These are phyloP conservation scores for Thermoascus crustaceus DNA, from an alignment of 2,329 filamentous ascomycete genomes.

Conservation along the genomic window DNA sequence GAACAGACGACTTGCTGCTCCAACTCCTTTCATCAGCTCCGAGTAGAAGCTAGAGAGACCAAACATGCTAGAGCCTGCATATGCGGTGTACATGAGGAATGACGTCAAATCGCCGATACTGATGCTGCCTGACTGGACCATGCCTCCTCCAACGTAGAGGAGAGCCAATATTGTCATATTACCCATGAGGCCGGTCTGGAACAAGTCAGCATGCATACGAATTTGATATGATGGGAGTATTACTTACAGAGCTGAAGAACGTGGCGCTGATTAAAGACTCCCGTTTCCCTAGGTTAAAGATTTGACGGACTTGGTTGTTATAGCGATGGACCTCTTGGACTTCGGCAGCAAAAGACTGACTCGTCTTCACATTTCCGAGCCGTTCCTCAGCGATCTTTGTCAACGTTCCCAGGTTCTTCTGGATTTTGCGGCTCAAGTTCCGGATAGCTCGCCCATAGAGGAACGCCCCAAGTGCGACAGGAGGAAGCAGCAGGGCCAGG, in stretches of 20 bases:
- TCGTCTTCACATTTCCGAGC: constrained; percentile 93
- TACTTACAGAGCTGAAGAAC: constrained; percentile 63
- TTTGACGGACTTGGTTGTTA: constrained; percentile 83
- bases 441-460: constrained; percentile 85
- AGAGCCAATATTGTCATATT: constrained; percentile 94
- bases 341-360: constrained; percentile 92
- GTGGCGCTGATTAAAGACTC: constrained; percentile 84
- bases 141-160: constrained; percentile 79
- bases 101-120: constrained; percentile 87
- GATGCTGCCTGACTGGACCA: constrained; percentile 80
- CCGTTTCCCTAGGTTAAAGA: constrained; percentile 77
- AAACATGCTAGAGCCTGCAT: constrained; percentile 76
- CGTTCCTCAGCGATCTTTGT: constrained; percentile 98
- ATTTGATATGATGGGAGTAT: not conserved
- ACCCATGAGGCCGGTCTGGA: constrained; percentile 77
- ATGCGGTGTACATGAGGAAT: constrained; percentile 98
- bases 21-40: constrained; percentile 97
- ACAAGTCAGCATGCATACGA: constrained; percentile 1
- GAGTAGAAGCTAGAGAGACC: constrained; percentile 95
- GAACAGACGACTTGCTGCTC: constrained; percentile 90
- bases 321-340: constrained; percentile 84
- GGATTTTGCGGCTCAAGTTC: constrained; percentile 83
- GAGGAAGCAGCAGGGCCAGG: constrained; percentile 78
- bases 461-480: constrained; percentile 81
- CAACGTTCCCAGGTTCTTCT: constrained; percentile 83